phyloP scores from a whole-genome alignment of 176 grass and related monocot genomes.

The Paspalum vaginatum region DNA sequence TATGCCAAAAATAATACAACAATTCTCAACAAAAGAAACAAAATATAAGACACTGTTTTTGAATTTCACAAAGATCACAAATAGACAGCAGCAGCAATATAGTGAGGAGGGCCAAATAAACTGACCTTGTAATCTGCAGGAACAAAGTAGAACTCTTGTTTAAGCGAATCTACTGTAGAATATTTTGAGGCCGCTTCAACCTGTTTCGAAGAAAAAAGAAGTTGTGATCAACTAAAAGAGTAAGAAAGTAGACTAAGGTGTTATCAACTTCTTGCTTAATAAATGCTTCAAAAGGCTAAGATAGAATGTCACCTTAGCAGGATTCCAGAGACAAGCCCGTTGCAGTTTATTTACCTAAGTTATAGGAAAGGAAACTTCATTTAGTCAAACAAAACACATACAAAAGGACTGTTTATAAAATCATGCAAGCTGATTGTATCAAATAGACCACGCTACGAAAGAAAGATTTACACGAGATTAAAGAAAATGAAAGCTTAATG shows the following conservation, averaged over 20 bases:
- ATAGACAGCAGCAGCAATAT: too few species aligned
- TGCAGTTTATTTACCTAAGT: slow-evolving; percentile 83
- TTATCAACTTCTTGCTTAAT: not conserved
- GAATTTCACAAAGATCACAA: too few species aligned
- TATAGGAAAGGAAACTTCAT: slow-evolving; percentile 26
- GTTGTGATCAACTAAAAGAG: slow-evolving; percentile 15
- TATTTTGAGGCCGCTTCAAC: slow-evolving; percentile 81
- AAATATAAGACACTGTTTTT: too few species aligned
- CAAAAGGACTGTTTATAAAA: slow-evolving; percentile 1
- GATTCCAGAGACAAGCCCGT: slow-evolving; percentile 88
- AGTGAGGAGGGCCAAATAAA: too few species aligned
- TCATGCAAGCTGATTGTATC: too few species aligned
- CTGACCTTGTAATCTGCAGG: slow-evolving; percentile 79
- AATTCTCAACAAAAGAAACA: too few species aligned
- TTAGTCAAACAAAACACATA: slow-evolving; percentile 24
- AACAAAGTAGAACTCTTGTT: slow-evolving; percentile 71
- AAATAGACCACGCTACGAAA: too few species aligned
- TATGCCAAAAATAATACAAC: too few species aligned
- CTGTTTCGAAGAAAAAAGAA: slow-evolving; percentile 38
- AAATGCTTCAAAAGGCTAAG: not conserved
- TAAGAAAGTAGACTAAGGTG: slow-evolving; percentile 10
- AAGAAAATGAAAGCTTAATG: not conserved
- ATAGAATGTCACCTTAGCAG: slow-evolving; percentile 74
- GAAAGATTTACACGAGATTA: slow-evolving; percentile 2
- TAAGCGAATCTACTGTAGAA: slow-evolving; percentile 89